phyloP scores from a whole-genome alignment of 331 rosid genomes.

The Quercus tomentella region DNA sequence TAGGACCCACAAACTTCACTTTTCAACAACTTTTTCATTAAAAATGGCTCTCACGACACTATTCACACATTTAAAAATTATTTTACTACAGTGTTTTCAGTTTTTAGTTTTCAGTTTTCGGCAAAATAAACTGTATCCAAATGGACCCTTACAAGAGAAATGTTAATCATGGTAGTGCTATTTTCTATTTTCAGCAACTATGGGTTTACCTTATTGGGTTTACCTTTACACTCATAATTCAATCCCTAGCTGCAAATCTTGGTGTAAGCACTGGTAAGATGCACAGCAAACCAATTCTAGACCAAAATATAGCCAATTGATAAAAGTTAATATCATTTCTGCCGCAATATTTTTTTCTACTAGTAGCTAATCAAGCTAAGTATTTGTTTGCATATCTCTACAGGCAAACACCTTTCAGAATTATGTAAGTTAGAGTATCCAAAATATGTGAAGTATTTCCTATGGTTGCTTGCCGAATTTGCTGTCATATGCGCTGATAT shows the following conservation, averaged over 20 bases:
- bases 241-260: constrained; percentile 82
- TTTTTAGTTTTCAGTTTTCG: too few relatives aligned
- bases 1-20: too few relatives aligned
- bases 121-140: too few relatives aligned
- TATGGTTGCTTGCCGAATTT: constrained; percentile 65
- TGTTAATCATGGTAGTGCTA: neutral
- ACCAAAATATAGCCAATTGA: too few relatives aligned
- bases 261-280: constrained; percentile 71
- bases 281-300: neutral
- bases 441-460: constrained; percentile 51
- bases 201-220: constrained; percentile 80
- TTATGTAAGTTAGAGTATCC: constrained; percentile 83
- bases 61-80: too few relatives aligned
- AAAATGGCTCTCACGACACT: accelerated
- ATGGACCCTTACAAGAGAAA: neutral
- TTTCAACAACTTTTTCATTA: too few relatives aligned
- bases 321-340: too few relatives aligned
- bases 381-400: neutral
- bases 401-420: constrained; percentile 89
- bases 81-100: too few relatives aligned
- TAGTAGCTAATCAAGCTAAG: neutral
- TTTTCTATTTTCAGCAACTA: constrained; percentile 46
- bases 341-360: neutral
- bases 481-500: constrained; percentile 80
- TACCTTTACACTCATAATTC: constrained; percentile 73